phyloP scores from a whole-genome alignment of 257 asterid genomes.

The Lycium ferocissimum region DNA sequence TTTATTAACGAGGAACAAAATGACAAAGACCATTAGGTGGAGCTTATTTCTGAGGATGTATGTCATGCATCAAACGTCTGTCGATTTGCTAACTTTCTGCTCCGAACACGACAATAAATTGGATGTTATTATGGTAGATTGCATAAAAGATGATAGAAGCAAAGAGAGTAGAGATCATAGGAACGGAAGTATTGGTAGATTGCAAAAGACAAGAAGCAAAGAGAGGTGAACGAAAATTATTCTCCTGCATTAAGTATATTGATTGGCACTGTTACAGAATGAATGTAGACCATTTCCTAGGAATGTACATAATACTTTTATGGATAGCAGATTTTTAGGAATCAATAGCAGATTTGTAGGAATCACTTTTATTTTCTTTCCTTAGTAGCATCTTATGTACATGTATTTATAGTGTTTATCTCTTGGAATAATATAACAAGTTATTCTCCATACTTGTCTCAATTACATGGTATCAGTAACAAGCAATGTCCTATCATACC shows the following conservation, averaged over 20 bases:
- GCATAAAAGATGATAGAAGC: neutral
- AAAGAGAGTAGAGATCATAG: neutral
- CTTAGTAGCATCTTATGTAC: no score
- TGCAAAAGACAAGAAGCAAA: neutral
- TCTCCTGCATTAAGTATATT: slow-evolving; percentile 17
- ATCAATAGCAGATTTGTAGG: no score
- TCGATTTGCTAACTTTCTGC: neutral
- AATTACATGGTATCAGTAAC: no score
- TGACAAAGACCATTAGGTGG: neutral
- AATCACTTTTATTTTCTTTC: no score
- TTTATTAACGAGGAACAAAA: slow-evolving; percentile 9
- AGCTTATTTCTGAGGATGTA: slow-evolving; percentile 19
- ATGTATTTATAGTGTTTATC: no score
- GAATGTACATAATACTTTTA: no score
- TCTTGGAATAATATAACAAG: no score
- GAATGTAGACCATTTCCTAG: no score
- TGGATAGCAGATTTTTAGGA: no score
- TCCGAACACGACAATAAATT: neutral
- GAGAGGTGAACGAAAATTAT: neutral
- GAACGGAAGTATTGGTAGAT: neutral
- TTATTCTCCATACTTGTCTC: no score
- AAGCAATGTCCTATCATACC: no score
- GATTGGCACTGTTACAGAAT: no score
- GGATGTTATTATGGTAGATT: neutral
- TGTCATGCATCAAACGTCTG: slow-evolving; percentile 17